A percentile compares a stretch with the other conserved stretches of the same genome.
These are phyloP conservation scores for Plasmodium knowlesi DNA, from an alignment of 169 alveolate species.

Conservation along the genomic window DNA sequence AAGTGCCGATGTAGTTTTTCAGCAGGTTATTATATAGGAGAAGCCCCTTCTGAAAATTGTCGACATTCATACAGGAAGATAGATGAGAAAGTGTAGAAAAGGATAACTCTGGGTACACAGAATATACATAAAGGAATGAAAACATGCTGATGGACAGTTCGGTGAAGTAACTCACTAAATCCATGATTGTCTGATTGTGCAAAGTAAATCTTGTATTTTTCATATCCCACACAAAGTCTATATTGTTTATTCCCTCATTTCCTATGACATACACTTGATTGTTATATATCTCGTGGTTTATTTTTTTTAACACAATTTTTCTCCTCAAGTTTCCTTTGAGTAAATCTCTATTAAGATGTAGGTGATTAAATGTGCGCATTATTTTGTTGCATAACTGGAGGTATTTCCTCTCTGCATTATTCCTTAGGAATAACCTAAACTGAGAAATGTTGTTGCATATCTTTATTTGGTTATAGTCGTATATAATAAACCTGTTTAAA, in stretches of 20 bases:
- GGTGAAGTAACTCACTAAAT: conserved; percentile 44
- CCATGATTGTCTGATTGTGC: conserved; percentile 54
- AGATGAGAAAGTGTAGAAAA: not conserved
- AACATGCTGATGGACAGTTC: conserved; percentile 20
- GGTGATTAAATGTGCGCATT: conserved; percentile 6
- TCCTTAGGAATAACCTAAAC: conserved; percentile 32
- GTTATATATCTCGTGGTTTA: conserved; percentile 39
- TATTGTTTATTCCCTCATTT: conserved; percentile 32
- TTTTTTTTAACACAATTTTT: not conserved
- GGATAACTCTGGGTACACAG: conserved; percentile 32
- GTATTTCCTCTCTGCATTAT: conserved; percentile 12
- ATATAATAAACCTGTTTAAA: conserved; percentile 43
- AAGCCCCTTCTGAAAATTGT: conserved; percentile 62
- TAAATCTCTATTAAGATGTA: not conserved
- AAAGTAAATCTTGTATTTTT: conserved; percentile 52
- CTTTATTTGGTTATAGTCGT: conserved; percentile 59
- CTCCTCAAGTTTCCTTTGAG: conserved; percentile 33
- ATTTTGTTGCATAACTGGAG: conserved; percentile 56
- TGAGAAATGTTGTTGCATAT: conserved; percentile 65
- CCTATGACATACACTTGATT: conserved; percentile 58
- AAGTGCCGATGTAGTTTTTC: conserved; percentile 18
- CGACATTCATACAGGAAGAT: conserved; percentile 43
- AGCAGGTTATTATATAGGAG: conserved; percentile 41
- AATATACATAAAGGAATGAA: conserved; percentile 56
- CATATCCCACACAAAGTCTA: conserved; percentile 5